Evolutionary conservation across 768 basidiomycete species (phyloP).

Genomic region (Roridomyces roridus): DNA sequence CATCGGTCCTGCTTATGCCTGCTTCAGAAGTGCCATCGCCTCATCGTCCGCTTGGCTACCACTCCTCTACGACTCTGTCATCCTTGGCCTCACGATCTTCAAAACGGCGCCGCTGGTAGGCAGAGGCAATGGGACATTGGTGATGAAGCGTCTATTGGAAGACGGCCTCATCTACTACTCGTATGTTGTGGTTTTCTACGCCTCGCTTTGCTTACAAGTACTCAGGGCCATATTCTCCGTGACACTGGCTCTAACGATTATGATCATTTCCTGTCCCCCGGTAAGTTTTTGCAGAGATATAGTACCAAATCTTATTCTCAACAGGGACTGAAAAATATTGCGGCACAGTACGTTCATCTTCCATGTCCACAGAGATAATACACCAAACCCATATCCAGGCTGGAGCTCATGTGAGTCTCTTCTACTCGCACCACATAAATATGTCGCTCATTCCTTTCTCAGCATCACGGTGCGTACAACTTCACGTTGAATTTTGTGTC

Average conservation of each 20-base stretch:
- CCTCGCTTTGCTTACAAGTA: background rate
- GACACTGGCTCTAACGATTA: constrained; percentile 49
- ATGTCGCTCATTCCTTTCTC: no score
- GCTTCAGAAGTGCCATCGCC: constrained; percentile 41
- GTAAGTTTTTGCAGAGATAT: no score
- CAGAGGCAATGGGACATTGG: constrained; percentile 40
- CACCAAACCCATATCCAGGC: constrained; percentile 27
- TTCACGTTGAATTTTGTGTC: no score
- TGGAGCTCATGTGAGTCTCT: constrained; percentile 44
- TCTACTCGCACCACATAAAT: no score
- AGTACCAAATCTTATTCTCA: no score
- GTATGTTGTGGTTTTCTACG: constrained; percentile 28
- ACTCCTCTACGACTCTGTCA: constrained; percentile 52
- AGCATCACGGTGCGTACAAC: no score
- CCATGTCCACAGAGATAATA: background rate
- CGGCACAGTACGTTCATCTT: constrained; percentile 47
- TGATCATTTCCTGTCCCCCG: constrained; percentile 52
- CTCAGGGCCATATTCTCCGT: constrained; percentile 51
- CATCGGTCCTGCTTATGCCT: constrained; percentile 18
- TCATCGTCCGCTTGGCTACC: constrained; percentile 60
- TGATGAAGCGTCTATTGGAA: constrained; percentile 47
- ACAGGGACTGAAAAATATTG: constrained; percentile 49
- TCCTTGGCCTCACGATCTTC: constrained; percentile 45
- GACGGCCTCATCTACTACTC: constrained; percentile 55
- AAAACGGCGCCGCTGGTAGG: constrained; percentile 44